Evolutionary conservation across 2,329 filamentous ascomycete genomes (phyloP), one percentile per base, ranked within the genome.

Genomic region (Ophiostoma piceae): DNA sequence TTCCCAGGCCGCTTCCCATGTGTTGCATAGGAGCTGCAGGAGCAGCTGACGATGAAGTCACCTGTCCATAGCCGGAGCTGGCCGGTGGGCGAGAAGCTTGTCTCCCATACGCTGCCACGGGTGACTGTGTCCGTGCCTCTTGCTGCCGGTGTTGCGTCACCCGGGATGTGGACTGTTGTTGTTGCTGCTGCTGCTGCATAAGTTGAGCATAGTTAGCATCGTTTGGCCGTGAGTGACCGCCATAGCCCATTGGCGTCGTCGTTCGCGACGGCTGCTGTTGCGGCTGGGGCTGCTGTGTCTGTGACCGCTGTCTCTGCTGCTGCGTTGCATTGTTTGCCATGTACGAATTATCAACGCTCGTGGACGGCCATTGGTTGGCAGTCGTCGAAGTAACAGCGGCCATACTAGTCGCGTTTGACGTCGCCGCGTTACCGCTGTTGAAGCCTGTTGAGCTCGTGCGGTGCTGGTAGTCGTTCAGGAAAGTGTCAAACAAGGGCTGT

Each of bases 41-140:
- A 65, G 67, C 39, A n/a, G 60, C 29, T 66, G 69, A 9, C 37
- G 69, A 3, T 64, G 67, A 16, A 19, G 32, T 54, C 43, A 65
- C 43, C 57, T 57, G 51, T 14, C n/a, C 51, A 57, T 57, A 57
- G 51, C 51, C n/a, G 4, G 51, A 26, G 51, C 22, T 57, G 7
- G 22, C 51, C n/a, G 51, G 51, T 26, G n/a, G 8, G 12, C 22
- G 51, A 1, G 51, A 57, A 26, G 22, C 6, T n/a, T 22, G 51
- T 22, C 22, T 22, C 12, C 51, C 51, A 57, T 57, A 57, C 9
- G 8, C 51, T 22, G 22, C 51, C 7, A 29, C 51, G 5, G n/a
- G 51, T 75, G 68, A 5, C 37, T 66, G 35, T n/a, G 64, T 37
- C 60, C 47, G 51, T 29, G 35, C 22, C 35, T 66, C 37, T 37